Base-by-base conservation (phyloP, 2,329 filamentous ascomycete species). In the Colletotrichum eremochloae region DNA sequence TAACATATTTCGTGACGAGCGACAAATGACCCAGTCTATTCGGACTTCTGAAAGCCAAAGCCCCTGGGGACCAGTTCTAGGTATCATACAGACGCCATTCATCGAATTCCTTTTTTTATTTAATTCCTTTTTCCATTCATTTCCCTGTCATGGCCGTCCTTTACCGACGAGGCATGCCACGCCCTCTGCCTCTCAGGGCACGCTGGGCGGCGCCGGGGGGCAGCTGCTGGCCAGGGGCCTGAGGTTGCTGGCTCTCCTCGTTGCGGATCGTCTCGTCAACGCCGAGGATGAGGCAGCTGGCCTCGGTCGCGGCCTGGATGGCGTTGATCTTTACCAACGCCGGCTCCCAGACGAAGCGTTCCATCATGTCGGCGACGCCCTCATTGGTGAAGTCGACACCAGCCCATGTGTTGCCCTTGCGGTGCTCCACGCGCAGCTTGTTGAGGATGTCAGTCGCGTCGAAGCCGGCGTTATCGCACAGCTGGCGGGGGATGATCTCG, bases 181-280 rank as follows among this genome's bases (percentile, higher is more conserved):
- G 91, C 75, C 95, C 95, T 76, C 94, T 87, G 72, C 93, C 94
- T 74, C 95, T 89, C 76, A 98, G 84, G 53, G 95, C 96, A 79
- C 96, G 88, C 86, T 98, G 96, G 14, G 96, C 95, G 31, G 96
- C 95, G 76, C 93, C 93, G 1, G 92, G 92, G 5, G 93, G 93
- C 76, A 95, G 86, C 29, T 90, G 89, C 82, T 93, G 88, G 68
- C 90, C 89, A 0, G 96, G 96, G 11, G 91, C 94, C 82, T 97
- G 94, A 33, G 95, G 93, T 82, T 91, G 87, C 77, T 92, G 89
- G 79, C 94, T 97, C 86, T 98, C 95, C 86, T 99, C 94, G 84
- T 99, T 99, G 84, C 92, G 95, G 84, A 99, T 98, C 44, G 96
- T 99, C 90, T 99, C 96, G 80, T 99, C 96, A 68, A 99, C 96